Evolutionary conservation across 1,284 basidiomycete species (phyloP).

Genomic region (Pholiota adiposa): DNA sequence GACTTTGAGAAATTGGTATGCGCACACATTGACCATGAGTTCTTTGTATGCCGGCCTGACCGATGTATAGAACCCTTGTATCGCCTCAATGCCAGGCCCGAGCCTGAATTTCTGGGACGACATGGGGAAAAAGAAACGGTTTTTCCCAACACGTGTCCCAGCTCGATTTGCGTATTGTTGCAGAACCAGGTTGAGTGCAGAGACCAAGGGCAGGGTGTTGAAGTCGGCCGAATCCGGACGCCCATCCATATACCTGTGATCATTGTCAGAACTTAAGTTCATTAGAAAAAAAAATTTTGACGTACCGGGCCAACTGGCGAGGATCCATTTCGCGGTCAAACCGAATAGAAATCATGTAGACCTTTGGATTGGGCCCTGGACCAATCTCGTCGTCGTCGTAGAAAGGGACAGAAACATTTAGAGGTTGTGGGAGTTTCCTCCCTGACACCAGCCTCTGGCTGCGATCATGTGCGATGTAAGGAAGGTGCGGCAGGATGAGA

Average conservation of each 20-base stretch:
- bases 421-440: conserved; percentile 56
- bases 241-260: conserved; percentile 56
- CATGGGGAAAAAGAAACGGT: conserved; percentile 62
- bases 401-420: conserved; percentile 52
- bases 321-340: conserved; percentile 50
- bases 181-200: conserved; percentile 68
- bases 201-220: conserved; percentile 57
- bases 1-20: not conserved
- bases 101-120: conserved; percentile 36
- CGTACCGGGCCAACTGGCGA: conserved; percentile 52
- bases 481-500: conserved; percentile 42
- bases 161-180: conserved; percentile 57
- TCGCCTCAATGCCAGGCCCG: conserved; percentile 56
- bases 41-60: conserved; percentile 66
- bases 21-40: conserved; percentile 71
- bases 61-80: conserved; percentile 71
- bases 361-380: conserved; percentile 45
- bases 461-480: conserved; percentile 65
- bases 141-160: conserved; percentile 63
- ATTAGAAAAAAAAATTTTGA: conserved; percentile 5
- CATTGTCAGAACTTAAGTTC: not conserved
- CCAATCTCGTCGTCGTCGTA: conserved; percentile 56
- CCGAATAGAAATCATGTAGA: conserved; percentile 56
- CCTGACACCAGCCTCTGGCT: conserved; percentile 62
- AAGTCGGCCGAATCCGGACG: conserved; percentile 41